Percentiles rank a stretch among this genome's conserved stretches.
These are phyloP conservation scores for Neodidymelliopsis sp. DNA, from an alignment of 2,329 filamentous ascomycete genomes.

Conservation along the genomic window DNA sequence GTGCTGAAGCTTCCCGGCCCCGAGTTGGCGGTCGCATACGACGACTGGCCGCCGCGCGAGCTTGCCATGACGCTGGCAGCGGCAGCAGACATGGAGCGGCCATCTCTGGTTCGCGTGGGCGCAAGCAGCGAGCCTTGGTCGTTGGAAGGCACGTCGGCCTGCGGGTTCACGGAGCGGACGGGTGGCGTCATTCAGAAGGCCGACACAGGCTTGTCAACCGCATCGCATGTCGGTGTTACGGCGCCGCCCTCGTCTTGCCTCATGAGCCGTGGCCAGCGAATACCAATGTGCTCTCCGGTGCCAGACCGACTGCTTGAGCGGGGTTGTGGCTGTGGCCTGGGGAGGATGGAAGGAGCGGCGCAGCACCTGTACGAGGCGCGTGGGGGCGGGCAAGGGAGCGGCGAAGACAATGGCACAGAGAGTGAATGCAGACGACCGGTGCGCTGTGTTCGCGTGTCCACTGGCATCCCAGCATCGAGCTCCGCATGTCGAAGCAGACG, in stretches of 20 bases:
- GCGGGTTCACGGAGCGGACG: slow-evolving; percentile 51
- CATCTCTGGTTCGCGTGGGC: slow-evolving; percentile 58
- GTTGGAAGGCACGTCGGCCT: slow-evolving; percentile 42
- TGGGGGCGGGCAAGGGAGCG: slow-evolving; percentile 23
- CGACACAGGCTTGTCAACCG: slow-evolving; percentile 47
- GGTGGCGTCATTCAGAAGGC: slow-evolving; percentile 53
- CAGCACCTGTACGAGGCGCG: slow-evolving; percentile 17
- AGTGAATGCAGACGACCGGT: slow-evolving; percentile 10
- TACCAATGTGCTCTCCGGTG: slow-evolving; percentile 24
- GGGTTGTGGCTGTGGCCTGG: slow-evolving; percentile 25
- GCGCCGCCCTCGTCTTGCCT: slow-evolving; percentile 41
- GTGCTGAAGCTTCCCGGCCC: slow-evolving; percentile 84
- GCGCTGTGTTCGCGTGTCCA: slow-evolving; percentile 10
- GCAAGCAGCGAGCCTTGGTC: slow-evolving; percentile 53
- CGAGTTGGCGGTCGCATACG: slow-evolving; percentile 71
- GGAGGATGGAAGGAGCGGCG: slow-evolving; percentile 19
- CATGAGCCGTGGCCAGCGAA: slow-evolving; percentile 40
- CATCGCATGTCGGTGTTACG: slow-evolving; percentile 47
- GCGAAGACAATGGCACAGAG: slow-evolving; percentile 9
- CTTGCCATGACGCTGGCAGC: slow-evolving; percentile 64
- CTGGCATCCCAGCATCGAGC: slow-evolving; percentile 1
- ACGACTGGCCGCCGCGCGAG: slow-evolving; percentile 68
- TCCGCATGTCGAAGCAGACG: slow-evolving; percentile 9
- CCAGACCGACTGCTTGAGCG: slow-evolving; percentile 23
- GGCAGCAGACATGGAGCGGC: slow-evolving; percentile 62